Evolutionary conservation across 2,329 filamentous ascomycete genomes (phyloP), one percentile per base, ranked within the genome.

Genomic region (Sarocladiaceae sp.): DNA sequence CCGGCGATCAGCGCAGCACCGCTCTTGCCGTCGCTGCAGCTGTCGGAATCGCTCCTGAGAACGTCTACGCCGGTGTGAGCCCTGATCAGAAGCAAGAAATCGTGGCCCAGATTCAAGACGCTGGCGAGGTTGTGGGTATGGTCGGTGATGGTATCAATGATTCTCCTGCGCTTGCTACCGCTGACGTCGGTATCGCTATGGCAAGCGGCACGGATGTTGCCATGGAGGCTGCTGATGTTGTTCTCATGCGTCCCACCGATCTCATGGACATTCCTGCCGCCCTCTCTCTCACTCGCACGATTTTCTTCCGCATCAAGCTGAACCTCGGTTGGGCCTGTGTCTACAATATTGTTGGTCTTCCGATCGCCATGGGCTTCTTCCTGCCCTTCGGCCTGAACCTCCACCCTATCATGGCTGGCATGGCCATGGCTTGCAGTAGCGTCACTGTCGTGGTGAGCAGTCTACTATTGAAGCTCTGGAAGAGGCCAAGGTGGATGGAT

Each of bases 71-170:
- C 12, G 88, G 89, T n/a, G 88, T 93, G 46, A 90, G 88, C 3
- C 94, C 94, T 0, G 86, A 90, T 57, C 88, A 96, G 71, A 99
- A 99, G 67, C 92, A 95, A 66, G 76, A 80, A 25, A 95, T 97
- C 59, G 79, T 99, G 60, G 81, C 83, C 48, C 74, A 86, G 51
- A 79, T 97, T 17, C 90, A 97, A 71, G 74, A 77, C 0, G 69
- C 77, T 49, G 90, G 90, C 55, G 82, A 91, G 60, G 76, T 87
- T 48, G 90, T 97, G 23, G 94, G 90, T 59, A 99, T 99, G 94
- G 92, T 97, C 13, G 92, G 94, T 50, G 94, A 99, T 67, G 94
- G 94, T 37, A 97, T 99, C 79, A 99, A 99, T 70, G 94, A 99
- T 73, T 96, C 91, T 0, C 94, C 94, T 0, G 94, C 94, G 1